These are phyloP conservation scores for Wickerhamiella kazuoi DNA, from an alignment of 805 yeast genomes.

Conservation along the genomic window DNA sequence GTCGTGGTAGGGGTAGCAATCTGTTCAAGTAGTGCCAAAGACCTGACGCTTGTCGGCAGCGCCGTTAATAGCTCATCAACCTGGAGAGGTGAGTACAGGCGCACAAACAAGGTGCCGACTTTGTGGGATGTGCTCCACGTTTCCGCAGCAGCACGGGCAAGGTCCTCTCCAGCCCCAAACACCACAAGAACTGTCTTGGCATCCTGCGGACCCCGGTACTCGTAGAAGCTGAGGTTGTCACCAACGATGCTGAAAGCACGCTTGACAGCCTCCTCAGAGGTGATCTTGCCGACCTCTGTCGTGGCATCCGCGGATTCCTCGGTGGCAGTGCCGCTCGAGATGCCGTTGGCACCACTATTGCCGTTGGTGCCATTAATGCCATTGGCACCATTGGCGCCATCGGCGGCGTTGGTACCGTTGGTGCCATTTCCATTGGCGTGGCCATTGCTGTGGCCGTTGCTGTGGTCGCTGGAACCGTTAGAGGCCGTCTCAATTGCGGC, in stretches of 20 bases:
- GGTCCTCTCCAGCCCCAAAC: constrained; percentile 36
- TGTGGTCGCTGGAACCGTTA: constrained; percentile 6
- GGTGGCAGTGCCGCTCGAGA: neutral
- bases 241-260: constrained; percentile 22
- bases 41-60: constrained; percentile 37
- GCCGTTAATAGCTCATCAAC: constrained; percentile 30
- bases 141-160: constrained; percentile 26
- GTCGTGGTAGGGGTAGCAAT: constrained; percentile 26
- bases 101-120: constrained; percentile 35
- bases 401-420: neutral
- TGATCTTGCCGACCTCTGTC: neutral
- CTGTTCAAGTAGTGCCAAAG: constrained; percentile 53
- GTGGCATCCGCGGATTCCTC: neutral
- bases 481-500: constrained; percentile 7
- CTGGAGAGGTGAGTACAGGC: constrained; percentile 59
- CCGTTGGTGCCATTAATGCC: neutral
- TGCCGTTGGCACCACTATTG: neutral
- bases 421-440: neutral
- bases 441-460: neutral
- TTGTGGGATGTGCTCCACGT: constrained; percentile 9
- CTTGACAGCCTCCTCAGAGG: constrained; percentile 14
- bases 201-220: constrained; percentile 25
- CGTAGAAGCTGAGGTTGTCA: constrained; percentile 25
- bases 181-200: constrained; percentile 39
- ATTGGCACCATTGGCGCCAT: neutral